phyloP scores from a whole-genome alignment of 2,329 filamentous ascomycete genomes.

The Harringtonia lauricola region DNA sequence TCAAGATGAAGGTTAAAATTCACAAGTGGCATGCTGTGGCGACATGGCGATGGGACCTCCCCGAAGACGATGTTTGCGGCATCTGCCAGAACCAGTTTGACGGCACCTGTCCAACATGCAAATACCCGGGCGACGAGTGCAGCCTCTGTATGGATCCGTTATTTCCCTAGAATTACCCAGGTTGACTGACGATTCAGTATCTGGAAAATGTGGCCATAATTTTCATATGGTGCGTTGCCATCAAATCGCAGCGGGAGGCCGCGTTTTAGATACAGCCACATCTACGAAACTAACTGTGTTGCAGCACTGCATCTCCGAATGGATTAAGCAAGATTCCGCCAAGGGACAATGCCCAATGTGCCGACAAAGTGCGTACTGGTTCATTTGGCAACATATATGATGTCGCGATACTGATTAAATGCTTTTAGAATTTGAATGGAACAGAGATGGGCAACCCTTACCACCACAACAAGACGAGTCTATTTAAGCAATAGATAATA shows the following conservation, averaged over 20 bases:
- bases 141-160: slow-evolving; percentile 55
- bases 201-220: slow-evolving; percentile 92
- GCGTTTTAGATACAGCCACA: slow-evolving; percentile 1
- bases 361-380: slow-evolving; percentile 59
- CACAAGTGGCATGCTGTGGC: slow-evolving; percentile 89
- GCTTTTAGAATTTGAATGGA: slow-evolving; percentile 8
- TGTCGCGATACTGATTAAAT: not conserved
- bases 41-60: slow-evolving; percentile 95
- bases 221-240: slow-evolving; percentile 81
- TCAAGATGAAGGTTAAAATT: slow-evolving; percentile 84
- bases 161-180: not conserved
- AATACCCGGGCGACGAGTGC: slow-evolving; percentile 94
- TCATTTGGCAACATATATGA: not conserved
- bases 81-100: slow-evolving; percentile 98
- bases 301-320: slow-evolving; percentile 89
- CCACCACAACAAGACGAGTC: slow-evolving; percentile 6
- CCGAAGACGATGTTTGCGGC: slow-evolving; percentile 93
- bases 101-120: slow-evolving; percentile 94
- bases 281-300: not conserved
- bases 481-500: not conserved
- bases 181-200: slow-evolving; percentile 54
- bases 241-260: too few species aligned
- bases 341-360: slow-evolving; percentile 98
- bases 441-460: slow-evolving; percentile 10
- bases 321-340: slow-evolving; percentile 90